phyloP scores from a whole-genome alignment of 768 basidiomycete species.

The Daedalea quercina region DNA sequence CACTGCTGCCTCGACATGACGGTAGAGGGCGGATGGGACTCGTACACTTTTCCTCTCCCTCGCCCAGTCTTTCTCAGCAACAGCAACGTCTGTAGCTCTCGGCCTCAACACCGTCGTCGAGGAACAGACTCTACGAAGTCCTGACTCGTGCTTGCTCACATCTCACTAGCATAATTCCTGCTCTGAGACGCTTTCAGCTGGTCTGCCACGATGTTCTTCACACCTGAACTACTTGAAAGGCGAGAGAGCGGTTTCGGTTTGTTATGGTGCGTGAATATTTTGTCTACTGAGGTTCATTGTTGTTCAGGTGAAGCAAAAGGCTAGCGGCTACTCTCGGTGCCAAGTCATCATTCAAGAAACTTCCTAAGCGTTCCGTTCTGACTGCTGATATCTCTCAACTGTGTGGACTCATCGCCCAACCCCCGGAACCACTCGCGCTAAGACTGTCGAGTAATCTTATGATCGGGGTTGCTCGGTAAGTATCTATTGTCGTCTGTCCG shows the following conservation, averaged over 20 bases:
- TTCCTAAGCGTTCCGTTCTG: constrained; percentile 78
- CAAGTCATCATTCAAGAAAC: constrained; percentile 77
- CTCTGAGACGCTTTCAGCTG: not conserved
- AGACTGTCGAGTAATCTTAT: constrained; percentile 84
- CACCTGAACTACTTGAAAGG: constrained; percentile 70
- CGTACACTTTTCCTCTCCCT: not conserved
- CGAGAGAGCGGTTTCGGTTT: constrained; percentile 86
- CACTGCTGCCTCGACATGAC: not conserved
- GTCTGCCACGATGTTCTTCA: constrained; percentile 61
- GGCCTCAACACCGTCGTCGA: too few relatives aligned
- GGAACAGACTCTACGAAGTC: too few relatives aligned
- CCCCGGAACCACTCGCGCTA: constrained; percentile 81
- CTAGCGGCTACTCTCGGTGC: constrained; percentile 87
- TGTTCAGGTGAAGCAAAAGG: constrained; percentile 36
- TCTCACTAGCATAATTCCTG: not conserved
- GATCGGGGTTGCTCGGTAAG: constrained; percentile 84
- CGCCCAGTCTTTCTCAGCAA: not conserved
- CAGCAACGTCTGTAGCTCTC: too few relatives aligned
- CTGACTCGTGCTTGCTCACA: not conserved
- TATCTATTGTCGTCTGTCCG: constrained; percentile 2
- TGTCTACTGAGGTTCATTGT: not conserved
- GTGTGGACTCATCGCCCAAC: constrained; percentile 75
- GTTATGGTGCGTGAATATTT: constrained; percentile 54
- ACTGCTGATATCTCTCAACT: constrained; percentile 77
- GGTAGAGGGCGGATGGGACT: too few relatives aligned